These are phyloP conservation scores for Pascua sp. DNA, from an alignment of 1,284 basidiomycete species.

Conservation along the genomic window DNA sequence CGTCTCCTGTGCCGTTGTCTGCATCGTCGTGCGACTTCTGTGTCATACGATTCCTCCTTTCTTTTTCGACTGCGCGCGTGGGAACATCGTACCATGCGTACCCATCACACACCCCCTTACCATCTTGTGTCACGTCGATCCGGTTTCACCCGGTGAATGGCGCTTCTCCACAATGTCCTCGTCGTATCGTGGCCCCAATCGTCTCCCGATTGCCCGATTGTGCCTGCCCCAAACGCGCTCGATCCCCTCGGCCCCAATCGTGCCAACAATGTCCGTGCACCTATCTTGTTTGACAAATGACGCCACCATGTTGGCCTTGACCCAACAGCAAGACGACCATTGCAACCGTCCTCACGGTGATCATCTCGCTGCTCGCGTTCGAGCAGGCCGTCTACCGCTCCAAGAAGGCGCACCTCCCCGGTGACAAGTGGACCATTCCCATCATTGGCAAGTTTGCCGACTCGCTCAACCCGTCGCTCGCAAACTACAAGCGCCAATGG, in stretches of 20 bases:
- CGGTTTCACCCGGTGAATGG: neutral
- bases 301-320: neutral
- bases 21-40: too few species aligned
- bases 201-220: neutral
- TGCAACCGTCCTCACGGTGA: constrained; percentile 41
- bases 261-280: neutral
- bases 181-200: neutral
- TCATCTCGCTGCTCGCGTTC: constrained; percentile 46
- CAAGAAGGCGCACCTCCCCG: constrained; percentile 83
- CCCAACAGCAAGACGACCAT: constrained; percentile 40
- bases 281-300: too few species aligned
- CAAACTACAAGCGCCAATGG: constrained; percentile 86
- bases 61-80: too few species aligned
- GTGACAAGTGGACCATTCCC: constrained; percentile 85
- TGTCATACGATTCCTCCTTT: too few species aligned
- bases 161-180: neutral
- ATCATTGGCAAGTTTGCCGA: constrained; percentile 90
- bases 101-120: too few species aligned
- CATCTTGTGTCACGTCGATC: too few species aligned
- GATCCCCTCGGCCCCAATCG: neutral
- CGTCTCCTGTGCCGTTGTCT: too few species aligned
- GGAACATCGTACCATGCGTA: too few species aligned
- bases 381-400: constrained; percentile 74
- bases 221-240: neutral
- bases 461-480: constrained; percentile 80